Evolutionary conservation across 805 yeast genomes (phyloP).

Genomic region (Ogataea corticis): DNA sequence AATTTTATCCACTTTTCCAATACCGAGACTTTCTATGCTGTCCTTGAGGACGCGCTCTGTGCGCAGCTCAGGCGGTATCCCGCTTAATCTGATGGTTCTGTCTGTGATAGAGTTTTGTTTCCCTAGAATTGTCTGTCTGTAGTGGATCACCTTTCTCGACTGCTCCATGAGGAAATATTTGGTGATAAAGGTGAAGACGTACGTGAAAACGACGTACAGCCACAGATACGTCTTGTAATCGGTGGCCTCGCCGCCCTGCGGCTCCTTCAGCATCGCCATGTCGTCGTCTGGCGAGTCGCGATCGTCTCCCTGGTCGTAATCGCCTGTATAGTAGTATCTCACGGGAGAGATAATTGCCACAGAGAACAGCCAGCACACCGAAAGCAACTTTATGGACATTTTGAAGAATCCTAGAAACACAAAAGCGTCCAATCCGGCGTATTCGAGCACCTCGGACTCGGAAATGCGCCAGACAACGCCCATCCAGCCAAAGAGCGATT

Average conservation of each 20-base stretch:
- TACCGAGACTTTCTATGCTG: slow-evolving; percentile 74
- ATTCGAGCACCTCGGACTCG: slow-evolving; percentile 78
- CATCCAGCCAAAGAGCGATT: slow-evolving; percentile 79
- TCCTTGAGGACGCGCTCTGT: slow-evolving; percentile 66
- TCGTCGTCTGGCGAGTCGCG: slow-evolving; percentile 30
- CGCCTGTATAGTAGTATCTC: slow-evolving; percentile 79
- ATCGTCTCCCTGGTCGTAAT: slow-evolving; percentile 61
- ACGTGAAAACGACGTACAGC: slow-evolving; percentile 87
- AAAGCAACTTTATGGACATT: slow-evolving; percentile 73
- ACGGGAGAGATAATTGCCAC: slow-evolving; percentile 79
- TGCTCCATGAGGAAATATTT: slow-evolving; percentile 62
- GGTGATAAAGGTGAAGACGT: slow-evolving; percentile 74
- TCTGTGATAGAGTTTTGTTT: slow-evolving; percentile 87
- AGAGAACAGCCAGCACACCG: slow-evolving; percentile 68
- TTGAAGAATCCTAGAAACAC: slow-evolving; percentile 90
- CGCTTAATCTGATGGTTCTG: slow-evolving; percentile 82
- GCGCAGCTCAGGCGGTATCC: slow-evolving; percentile 82
- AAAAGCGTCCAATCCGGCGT: slow-evolving; percentile 92
- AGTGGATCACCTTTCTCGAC: slow-evolving; percentile 69
- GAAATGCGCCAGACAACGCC: slow-evolving; percentile 59
- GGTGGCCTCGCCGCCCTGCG: slow-evolving; percentile 21
- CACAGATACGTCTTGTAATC: slow-evolving; percentile 64
- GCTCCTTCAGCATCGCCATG: slow-evolving; percentile 3
- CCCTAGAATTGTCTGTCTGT: slow-evolving; percentile 82
- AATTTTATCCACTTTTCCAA: slow-evolving; percentile 76